These are phyloP conservation scores for Zygosaccharomyces bisporus DNA, from an alignment of 805 yeast species.

Conservation along the genomic window DNA sequence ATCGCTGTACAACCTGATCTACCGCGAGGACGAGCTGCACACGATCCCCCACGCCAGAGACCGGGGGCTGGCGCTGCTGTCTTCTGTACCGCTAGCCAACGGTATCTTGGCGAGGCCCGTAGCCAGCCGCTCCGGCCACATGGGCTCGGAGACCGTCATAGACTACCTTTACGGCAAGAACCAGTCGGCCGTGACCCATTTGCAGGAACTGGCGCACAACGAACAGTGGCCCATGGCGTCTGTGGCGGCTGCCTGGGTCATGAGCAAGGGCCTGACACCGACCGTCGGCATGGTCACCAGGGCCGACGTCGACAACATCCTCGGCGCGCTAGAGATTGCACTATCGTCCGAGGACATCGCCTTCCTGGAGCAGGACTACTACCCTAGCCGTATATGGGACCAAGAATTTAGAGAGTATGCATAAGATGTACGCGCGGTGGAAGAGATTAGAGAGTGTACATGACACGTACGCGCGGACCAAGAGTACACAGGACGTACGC, in stretches of 20 bases:
- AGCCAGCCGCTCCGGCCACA: slow-evolving; percentile 16
- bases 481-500: too few relatives aligned
- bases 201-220: slow-evolving; percentile 52
- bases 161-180: slow-evolving; percentile 21
- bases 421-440: neutral
- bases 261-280: slow-evolving; percentile 50
- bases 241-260: slow-evolving; percentile 52
- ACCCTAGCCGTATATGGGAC: slow-evolving; percentile 5
- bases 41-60: slow-evolving; percentile 51
- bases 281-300: slow-evolving; percentile 52
- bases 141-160: slow-evolving; percentile 11
- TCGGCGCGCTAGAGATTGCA: slow-evolving; percentile 41
- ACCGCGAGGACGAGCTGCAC: slow-evolving; percentile 64
- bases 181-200: slow-evolving; percentile 42
- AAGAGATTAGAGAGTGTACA: too few relatives aligned
- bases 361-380: slow-evolving; percentile 26
- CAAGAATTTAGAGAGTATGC: neutral
- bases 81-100: slow-evolving; percentile 58
- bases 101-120: slow-evolving; percentile 53
- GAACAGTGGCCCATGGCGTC: slow-evolving; percentile 49
- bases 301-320: slow-evolving; percentile 50
- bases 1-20: slow-evolving; percentile 50
- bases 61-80: slow-evolving; percentile 54
- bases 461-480: too few relatives aligned
- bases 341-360: slow-evolving; percentile 32